Percentiles rank a stretch among this genome's conserved stretches.
Evolutionary conservation across 306 rosid genomes (phyloP).

Genomic region (Pterocarpus santalinus): DNA sequence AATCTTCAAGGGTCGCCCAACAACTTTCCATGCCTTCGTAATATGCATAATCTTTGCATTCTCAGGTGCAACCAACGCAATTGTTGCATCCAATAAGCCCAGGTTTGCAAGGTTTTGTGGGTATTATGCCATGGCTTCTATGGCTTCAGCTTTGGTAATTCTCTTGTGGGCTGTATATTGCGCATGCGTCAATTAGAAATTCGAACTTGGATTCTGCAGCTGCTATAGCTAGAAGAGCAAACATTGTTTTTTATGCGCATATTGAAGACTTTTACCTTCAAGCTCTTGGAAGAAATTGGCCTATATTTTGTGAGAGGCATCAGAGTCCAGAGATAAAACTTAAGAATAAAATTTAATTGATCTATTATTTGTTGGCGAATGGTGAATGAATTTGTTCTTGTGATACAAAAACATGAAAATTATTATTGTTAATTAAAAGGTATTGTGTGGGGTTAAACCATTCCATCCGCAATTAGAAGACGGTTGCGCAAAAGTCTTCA

Average conservation of each 20-base stretch:
- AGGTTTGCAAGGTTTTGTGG: constrained; percentile 39
- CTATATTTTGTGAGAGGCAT: not conserved
- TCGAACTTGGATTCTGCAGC: not conserved
- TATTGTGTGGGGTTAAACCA: too few relatives aligned
- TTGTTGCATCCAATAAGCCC: constrained; percentile 3
- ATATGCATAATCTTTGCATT: constrained; percentile 47
- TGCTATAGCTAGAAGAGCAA: not conserved
- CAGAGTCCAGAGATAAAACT: not conserved
- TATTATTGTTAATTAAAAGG: not conserved
- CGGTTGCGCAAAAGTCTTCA: not conserved
- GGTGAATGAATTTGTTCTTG: not conserved
- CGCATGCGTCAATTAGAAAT: not conserved
- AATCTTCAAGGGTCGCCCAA: constrained; percentile 45
- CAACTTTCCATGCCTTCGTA: constrained; percentile 55
- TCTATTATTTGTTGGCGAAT: not conserved
- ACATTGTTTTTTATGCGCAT: not conserved
- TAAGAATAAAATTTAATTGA: not conserved
- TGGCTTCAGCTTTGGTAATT: constrained; percentile 50
- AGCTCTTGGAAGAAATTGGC: not conserved
- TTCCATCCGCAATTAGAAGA: not conserved
- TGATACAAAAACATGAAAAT: not conserved
- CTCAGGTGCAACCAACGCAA: constrained; percentile 48
- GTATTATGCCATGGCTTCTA: constrained; percentile 43
- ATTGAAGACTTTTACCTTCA: constrained; percentile 24
- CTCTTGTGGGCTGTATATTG: constrained; percentile 42